A percentile compares a stretch with the other conserved stretches of the same genome.
Evolutionary conservation across 345 rosid species (phyloP).

Genomic region (Jatropha curcas): DNA sequence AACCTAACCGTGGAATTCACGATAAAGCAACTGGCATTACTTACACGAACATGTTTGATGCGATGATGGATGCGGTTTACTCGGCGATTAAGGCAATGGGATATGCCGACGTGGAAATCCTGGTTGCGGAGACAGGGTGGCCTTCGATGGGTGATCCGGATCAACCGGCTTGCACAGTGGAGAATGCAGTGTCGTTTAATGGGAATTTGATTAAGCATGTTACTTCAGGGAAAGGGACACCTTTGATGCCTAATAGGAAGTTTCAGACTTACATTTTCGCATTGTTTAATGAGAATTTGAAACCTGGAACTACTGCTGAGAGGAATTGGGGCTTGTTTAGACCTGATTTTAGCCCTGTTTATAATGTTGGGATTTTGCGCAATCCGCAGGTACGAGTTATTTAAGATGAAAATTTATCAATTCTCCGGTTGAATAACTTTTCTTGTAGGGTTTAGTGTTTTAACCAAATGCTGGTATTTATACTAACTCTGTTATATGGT

Average conservation of each 20-base stretch:
- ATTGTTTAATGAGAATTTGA: slow-evolving; percentile 73
- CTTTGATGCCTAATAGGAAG: slow-evolving; percentile 67
- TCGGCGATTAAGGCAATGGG: slow-evolving; percentile 72
- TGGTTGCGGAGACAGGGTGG: slow-evolving; percentile 87
- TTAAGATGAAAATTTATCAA: not conserved
- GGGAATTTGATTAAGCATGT: slow-evolving; percentile 44
- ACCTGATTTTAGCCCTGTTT: slow-evolving; percentile 70
- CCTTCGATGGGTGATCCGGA: slow-evolving; percentile 60
- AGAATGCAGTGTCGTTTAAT: slow-evolving; percentile 62
- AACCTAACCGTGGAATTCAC: slow-evolving; percentile 41
- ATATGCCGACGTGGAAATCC: slow-evolving; percentile 57
- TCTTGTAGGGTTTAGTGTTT: too few species aligned
- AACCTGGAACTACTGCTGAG: slow-evolving; percentile 67
- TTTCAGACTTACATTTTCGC: slow-evolving; percentile 77
- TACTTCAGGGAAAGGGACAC: slow-evolving; percentile 60
- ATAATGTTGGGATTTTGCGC: slow-evolving; percentile 54
- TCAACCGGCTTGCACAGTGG: slow-evolving; percentile 43
- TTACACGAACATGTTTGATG: slow-evolving; percentile 73
- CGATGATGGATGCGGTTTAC: slow-evolving; percentile 58
- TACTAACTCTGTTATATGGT: too few species aligned
- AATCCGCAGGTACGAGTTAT: slow-evolving; percentile 33
- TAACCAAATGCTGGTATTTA: too few species aligned
- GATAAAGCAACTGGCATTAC: slow-evolving; percentile 47
- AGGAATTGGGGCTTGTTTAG: slow-evolving; percentile 75
- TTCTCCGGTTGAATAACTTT: too few species aligned